Conservation (phyloP, 1,284 basidiomycete species). For the Singerocomus rubriflavus region DNA sequence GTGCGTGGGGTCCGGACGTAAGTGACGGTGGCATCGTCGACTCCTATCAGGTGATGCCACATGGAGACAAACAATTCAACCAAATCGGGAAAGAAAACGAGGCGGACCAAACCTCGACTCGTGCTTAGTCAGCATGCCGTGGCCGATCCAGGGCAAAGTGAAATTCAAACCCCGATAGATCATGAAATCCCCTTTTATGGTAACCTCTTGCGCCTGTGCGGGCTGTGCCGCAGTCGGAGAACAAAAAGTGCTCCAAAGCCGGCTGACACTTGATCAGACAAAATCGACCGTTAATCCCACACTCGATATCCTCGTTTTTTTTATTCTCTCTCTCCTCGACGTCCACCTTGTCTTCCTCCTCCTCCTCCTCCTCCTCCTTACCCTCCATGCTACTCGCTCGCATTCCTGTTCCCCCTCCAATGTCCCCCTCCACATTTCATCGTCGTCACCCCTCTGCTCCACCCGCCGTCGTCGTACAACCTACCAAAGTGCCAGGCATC, state of each 20-base stretch:
- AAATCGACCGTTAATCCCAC: conserved; percentile 26
- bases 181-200: conserved; percentile 14
- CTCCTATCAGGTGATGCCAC: too few relatives aligned
- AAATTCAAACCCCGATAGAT: conserved; percentile 26
- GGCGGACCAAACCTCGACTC: conserved; percentile 15
- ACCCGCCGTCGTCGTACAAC: conserved; percentile 60
- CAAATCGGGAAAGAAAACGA: conserved; percentile 17
- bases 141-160: conserved; percentile 16
- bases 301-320: conserved; percentile 31
- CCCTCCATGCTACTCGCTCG: conserved; percentile 60
- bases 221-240: conserved; percentile 34
- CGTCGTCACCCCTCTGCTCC: conserved; percentile 68
- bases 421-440: conserved; percentile 40
- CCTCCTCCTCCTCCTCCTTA: conserved; percentile 37
- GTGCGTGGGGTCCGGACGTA: too few relatives aligned
- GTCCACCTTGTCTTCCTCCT: conserved; percentile 23
- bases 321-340: conserved; percentile 11
- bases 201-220: conserved; percentile 25
- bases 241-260: conserved; percentile 33
- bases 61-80: too few relatives aligned
- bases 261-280: conserved; percentile 33
- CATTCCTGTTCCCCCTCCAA: conserved; percentile 45
- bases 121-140: background rate
- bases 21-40: too few relatives aligned
- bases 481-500: conserved; percentile 67